Conservation (phyloP, 2,329 filamentous ascomycete species). For the Aspergillus jensenii region DNA sequence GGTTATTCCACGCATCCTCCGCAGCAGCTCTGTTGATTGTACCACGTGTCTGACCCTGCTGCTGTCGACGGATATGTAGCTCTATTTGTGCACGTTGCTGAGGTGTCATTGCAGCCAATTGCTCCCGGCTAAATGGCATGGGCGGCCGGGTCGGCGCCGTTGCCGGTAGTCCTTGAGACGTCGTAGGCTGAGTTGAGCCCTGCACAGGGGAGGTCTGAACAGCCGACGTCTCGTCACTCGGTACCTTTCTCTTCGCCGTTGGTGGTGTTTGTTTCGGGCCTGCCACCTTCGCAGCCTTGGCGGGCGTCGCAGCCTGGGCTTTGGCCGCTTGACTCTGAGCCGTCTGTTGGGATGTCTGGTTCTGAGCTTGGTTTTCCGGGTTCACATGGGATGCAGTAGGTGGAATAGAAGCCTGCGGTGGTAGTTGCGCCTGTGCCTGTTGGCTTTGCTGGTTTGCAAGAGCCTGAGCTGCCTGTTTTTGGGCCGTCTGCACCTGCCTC, state of each 20-base stretch:
- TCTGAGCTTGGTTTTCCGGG: conserved; percentile 22
- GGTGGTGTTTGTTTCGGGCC: conserved; percentile 28
- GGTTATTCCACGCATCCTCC: conserved; percentile 39
- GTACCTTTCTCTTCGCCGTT: conserved; percentile 43
- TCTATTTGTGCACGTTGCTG: conserved; percentile 43
- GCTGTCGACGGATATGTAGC: conserved; percentile 36
- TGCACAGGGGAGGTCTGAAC: conserved; percentile 39
- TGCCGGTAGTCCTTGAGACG: conserved; percentile 20
- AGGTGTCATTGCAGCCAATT: conserved; percentile 40
- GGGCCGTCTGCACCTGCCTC: conserved; percentile 35
- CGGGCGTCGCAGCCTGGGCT: conserved; percentile 26
- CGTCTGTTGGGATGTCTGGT: conserved; percentile 24
- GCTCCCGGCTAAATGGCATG: conserved; percentile 32
- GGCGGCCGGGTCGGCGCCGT: conserved; percentile 23
- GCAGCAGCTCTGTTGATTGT: conserved; percentile 34
- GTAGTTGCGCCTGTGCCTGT: conserved; percentile 24
- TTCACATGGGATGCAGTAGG: conserved; percentile 27
- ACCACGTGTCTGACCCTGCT: conserved; percentile 33
- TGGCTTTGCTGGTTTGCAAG: conserved; percentile 25
- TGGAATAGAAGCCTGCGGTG: conserved; percentile 21
- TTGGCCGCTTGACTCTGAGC: conserved; percentile 30
- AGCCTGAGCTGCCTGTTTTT: conserved; percentile 27
- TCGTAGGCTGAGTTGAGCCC: conserved; percentile 23
- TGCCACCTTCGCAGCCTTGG: conserved; percentile 28
- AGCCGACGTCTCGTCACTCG: conserved; percentile 49